Conservation (phyloP, 169 alveolate genomes). For the Eimeria falciformis region DNA sequence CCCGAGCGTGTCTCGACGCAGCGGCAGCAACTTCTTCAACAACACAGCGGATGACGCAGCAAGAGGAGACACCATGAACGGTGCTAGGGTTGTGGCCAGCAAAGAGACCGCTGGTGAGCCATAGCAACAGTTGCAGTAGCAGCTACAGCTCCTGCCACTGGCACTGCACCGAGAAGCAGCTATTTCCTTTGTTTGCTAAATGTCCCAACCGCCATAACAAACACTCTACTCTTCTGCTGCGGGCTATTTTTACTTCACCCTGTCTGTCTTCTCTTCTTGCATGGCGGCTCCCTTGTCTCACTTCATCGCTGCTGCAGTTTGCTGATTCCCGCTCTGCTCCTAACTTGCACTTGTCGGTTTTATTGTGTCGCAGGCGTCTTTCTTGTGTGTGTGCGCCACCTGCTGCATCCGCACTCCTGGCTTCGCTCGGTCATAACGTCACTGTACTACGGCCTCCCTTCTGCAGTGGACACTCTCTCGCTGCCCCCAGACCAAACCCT, state of each 20-base stretch:
- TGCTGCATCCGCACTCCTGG: conserved; percentile 6
- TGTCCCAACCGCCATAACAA: too few relatives aligned
- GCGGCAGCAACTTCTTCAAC: conserved; percentile 9
- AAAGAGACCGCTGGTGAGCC: conserved; percentile 49
- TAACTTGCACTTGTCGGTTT: not conserved
- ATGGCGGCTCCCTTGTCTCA: too few relatives aligned
- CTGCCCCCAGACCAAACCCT: conserved; percentile 55
- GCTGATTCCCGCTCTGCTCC: too few relatives aligned
- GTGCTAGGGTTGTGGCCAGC: conserved; percentile 18
- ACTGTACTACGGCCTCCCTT: not conserved
- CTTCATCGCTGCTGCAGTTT: too few relatives aligned
- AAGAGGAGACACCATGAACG: not conserved
- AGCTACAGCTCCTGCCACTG: not conserved
- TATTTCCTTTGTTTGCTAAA: not conserved
- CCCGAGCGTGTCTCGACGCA: not conserved
- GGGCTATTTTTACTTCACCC: too few relatives aligned
- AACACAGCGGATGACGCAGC: conserved; percentile 22
- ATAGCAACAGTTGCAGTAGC: not conserved
- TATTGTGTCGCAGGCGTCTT: conserved; percentile 40
- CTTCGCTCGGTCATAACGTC: not conserved
- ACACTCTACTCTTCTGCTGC: too few relatives aligned
- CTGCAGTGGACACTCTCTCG: not conserved
- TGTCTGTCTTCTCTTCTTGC: too few relatives aligned
- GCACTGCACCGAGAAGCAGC: not conserved
- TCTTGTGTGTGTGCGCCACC: conserved; percentile 69